A percentile compares a stretch with the other conserved stretches of the same genome.
Conservation (phyloP, 331 rosid genomes). For the Pyracantha coccinea region DNA sequence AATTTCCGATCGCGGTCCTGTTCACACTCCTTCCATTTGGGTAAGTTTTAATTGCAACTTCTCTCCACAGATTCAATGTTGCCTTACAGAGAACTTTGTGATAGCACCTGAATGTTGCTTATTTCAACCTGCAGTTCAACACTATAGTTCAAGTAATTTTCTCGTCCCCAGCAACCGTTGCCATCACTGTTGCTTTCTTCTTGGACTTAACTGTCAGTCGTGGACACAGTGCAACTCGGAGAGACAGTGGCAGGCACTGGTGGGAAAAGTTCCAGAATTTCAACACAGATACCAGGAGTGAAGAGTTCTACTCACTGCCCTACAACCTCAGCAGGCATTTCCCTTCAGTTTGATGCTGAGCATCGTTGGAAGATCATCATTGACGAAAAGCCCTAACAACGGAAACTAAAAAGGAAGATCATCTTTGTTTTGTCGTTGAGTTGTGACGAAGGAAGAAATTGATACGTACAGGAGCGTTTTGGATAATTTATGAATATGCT, state of each 20-base stretch:
- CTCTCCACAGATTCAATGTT: background rate
- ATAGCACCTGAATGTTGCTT: background rate
- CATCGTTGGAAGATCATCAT: background rate
- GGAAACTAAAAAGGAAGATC: background rate
- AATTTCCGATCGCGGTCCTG: constrained; percentile 52
- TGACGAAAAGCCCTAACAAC: constrained; percentile 2
- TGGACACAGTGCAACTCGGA: constrained; percentile 36
- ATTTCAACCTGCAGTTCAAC: constrained; percentile 55
- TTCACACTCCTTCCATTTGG: constrained; percentile 48
- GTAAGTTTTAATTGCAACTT: constrained; percentile 15
- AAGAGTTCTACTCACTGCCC: constrained; percentile 74
- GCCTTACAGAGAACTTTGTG: background rate
- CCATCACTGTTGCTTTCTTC: constrained; percentile 45
- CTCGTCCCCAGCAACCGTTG: constrained; percentile 80
- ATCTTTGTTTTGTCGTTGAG: background rate
- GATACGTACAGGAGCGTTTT: background rate
- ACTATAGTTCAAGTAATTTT: constrained; percentile 57
- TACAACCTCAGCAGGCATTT: constrained; percentile 53
- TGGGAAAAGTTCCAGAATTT: constrained; percentile 65
- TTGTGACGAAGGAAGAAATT: background rate
- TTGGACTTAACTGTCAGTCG: constrained; percentile 45
- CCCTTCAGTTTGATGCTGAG: constrained; percentile 54
- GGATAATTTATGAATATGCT: background rate
- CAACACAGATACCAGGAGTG: constrained; percentile 50
- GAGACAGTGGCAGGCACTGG: constrained; percentile 89